Conservation (phyloP, 2,329 filamentous ascomycete genomes). For the Trichoderma arundinaceum region DNA sequence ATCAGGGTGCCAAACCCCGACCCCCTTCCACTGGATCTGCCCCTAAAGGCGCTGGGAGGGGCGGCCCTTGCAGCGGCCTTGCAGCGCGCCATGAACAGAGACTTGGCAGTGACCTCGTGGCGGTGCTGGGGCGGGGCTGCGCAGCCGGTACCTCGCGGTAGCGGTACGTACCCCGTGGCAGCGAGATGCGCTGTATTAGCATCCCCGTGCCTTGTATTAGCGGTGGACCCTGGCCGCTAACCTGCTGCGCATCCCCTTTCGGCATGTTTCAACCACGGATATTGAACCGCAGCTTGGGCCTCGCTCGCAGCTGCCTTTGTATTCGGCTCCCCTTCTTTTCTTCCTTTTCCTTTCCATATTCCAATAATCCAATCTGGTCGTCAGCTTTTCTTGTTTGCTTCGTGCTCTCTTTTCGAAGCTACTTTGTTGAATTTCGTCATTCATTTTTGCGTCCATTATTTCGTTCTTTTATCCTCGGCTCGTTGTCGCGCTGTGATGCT, state of each 20-base stretch:
- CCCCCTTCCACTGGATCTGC: conserved; percentile 28
- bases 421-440: conserved; percentile 2
- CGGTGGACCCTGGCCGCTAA: conserved; percentile 2
- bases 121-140: neutral
- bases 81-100: neutral
- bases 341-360: neutral
- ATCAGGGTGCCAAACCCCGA: conserved; percentile 5
- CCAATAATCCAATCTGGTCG: conserved; percentile 10
- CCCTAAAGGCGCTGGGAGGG: conserved; percentile 16
- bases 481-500: conserved; percentile 10
- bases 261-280: conserved; percentile 28
- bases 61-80: conserved; percentile 2
- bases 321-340: conserved; percentile 36
- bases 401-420: conserved; percentile 6
- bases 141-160: conserved; percentile 4
- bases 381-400: conserved; percentile 4
- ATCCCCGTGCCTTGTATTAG: neutral
- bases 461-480: conserved; percentile 22
- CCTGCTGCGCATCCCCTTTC: conserved; percentile 25
- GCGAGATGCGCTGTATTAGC: neutral
- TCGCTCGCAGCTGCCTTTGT: conserved; percentile 24
- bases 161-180: neutral
- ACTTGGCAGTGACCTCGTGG: conserved; percentile 6
- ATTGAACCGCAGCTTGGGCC: conserved; percentile 28
- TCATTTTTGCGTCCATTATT: conserved; percentile 19